Percentiles rank a stretch among this genome's conserved stretches.
These are phyloP conservation scores for Ascochyta koolunga DNA, from an alignment of 2,329 filamentous ascomycete species.

Conservation along the genomic window DNA sequence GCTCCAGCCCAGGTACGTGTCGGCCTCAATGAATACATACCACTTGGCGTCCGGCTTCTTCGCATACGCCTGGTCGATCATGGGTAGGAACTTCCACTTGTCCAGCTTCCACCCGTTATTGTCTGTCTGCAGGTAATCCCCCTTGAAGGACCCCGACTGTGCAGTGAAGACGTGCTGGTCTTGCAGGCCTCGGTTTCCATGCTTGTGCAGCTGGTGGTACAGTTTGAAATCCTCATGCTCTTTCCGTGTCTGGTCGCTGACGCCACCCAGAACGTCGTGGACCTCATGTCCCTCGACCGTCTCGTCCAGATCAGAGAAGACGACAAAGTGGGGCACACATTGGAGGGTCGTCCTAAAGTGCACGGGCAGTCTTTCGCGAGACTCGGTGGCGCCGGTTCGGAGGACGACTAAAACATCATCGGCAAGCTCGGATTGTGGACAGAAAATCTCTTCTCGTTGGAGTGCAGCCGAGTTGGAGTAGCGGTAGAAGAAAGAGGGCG, in stretches of 20 bases:
- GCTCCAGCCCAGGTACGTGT: slow-evolving; percentile 47
- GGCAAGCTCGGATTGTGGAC: slow-evolving; percentile 41
- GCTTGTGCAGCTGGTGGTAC: slow-evolving; percentile 56
- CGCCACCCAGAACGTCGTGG: slow-evolving; percentile 54
- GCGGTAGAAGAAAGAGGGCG: slow-evolving; percentile 37
- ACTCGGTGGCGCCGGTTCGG: slow-evolving; percentile 66
- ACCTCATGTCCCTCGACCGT: slow-evolving; percentile 58
- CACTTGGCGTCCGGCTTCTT: slow-evolving; percentile 45
- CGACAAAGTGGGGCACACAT: slow-evolving; percentile 61
- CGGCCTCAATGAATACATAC: slow-evolving; percentile 49
- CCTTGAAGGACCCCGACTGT: slow-evolving; percentile 42
- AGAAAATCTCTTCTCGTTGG: slow-evolving; percentile 28
- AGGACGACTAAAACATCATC: slow-evolving; percentile 65
- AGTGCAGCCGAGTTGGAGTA: slow-evolving; percentile 30
- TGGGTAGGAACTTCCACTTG: slow-evolving; percentile 65
- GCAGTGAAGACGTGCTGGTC: slow-evolving; percentile 37
- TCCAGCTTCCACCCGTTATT: slow-evolving; percentile 60
- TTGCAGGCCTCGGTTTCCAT: slow-evolving; percentile 53
- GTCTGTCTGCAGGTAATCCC: slow-evolving; percentile 44
- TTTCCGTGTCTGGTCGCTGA: slow-evolving; percentile 47
- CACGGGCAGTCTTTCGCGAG: slow-evolving; percentile 61
- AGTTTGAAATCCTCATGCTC: slow-evolving; percentile 59
- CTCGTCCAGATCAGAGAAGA: slow-evolving; percentile 66
- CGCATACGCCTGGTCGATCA: slow-evolving; percentile 57
- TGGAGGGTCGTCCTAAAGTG: slow-evolving; percentile 63